phyloP scores from a whole-genome alignment of 1,284 basidiomycete species.

The Tremellales sp. region DNA sequence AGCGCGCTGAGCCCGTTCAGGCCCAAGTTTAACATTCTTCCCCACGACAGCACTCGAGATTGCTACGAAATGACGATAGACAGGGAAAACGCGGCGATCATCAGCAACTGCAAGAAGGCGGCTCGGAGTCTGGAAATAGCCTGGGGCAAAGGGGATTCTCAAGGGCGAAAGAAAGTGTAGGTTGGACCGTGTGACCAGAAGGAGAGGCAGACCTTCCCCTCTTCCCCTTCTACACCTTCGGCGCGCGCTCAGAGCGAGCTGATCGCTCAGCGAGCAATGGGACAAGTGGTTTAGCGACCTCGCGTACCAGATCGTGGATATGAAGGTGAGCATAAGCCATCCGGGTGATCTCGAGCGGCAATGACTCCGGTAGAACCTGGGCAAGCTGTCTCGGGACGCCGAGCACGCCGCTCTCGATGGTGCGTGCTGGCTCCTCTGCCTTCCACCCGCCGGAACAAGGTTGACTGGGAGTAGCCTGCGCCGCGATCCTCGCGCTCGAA shows the following conservation, averaged over 20 bases:
- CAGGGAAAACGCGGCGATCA: not conserved
- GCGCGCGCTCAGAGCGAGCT: not conserved
- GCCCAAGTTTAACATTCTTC: too few species aligned
- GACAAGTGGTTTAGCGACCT: constrained; percentile 9
- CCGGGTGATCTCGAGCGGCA: not conserved
- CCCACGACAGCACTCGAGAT: not conserved
- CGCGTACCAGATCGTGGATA: not conserved
- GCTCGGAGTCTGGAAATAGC: not conserved
- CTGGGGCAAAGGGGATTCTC: not conserved
- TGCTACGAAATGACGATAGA: not conserved
- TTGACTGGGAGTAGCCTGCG: constrained; percentile 3
- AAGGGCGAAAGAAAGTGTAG: not conserved
- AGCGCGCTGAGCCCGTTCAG: too few species aligned
- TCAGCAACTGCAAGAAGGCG: not conserved
- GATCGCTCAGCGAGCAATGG: constrained; percentile 3
- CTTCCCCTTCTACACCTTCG: not conserved
- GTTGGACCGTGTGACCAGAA: too few species aligned
- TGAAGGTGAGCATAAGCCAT: not conserved
- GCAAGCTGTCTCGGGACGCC: not conserved
- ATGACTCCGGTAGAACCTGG: not conserved
- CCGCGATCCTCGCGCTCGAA: constrained; percentile 2
- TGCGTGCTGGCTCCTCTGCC: not conserved
- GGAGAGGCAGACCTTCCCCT: not conserved
- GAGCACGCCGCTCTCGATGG: not conserved
- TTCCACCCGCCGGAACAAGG: not conserved